phyloP scores from a whole-genome alignment of 1,284 basidiomycete genomes.

The Cutaneotrichosporon cavernicola region DNA sequence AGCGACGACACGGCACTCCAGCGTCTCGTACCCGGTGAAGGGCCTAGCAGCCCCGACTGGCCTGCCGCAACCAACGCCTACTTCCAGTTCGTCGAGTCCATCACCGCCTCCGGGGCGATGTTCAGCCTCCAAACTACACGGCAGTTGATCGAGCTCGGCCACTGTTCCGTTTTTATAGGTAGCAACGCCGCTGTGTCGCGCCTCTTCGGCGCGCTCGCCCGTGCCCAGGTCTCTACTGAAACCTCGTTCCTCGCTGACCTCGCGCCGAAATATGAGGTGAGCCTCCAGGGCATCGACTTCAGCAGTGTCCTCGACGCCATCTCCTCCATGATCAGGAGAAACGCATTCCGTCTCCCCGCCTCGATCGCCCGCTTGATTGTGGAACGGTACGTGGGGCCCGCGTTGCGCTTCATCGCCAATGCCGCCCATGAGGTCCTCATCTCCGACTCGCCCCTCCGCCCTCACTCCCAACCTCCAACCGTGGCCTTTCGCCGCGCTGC shows the following conservation, averaged over 20 bases:
- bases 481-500: conserved; percentile 59
- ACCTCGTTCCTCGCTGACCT: conserved; percentile 61
- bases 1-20: conserved; percentile 53
- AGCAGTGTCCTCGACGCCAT: conserved; percentile 63
- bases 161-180: conserved; percentile 58
- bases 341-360: conserved; percentile 59
- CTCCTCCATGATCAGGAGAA: conserved; percentile 55
- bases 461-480: conserved; percentile 23
- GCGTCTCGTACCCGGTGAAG: conserved; percentile 54
- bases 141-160: conserved; percentile 63
- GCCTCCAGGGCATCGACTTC: conserved; percentile 62
- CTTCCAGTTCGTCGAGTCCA: conserved; percentile 61
- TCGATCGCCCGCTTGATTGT: conserved; percentile 62
- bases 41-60: conserved; percentile 58
- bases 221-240: conserved; percentile 50
- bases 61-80: conserved; percentile 65
- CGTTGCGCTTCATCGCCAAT: conserved; percentile 59
- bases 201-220: conserved; percentile 36
- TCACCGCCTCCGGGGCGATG: conserved; percentile 61
- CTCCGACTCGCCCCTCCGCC: too few relatives aligned
- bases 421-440: conserved; percentile 56
- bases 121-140: conserved; percentile 57
- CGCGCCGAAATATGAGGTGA: conserved; percentile 61
- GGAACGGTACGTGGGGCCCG: conserved; percentile 61
- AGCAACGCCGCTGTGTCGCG: conserved; percentile 24